phyloP scores from a whole-genome alignment of 768 basidiomycete genomes.

The Pulveroboletus sp. region DNA sequence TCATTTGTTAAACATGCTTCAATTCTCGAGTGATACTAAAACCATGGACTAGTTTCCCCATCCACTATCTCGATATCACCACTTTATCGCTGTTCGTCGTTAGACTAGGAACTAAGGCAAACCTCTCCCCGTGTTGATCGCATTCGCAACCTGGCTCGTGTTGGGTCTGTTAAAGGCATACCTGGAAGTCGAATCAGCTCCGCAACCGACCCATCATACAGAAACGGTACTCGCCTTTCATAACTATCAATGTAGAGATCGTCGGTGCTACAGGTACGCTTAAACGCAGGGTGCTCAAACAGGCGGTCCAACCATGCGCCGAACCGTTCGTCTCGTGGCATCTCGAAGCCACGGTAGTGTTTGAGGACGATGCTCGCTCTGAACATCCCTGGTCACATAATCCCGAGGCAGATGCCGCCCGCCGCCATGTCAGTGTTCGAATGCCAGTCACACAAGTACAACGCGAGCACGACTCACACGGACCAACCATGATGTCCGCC shows the following conservation, averaged over 20 bases:
- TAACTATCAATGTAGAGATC: slow-evolving; percentile 70
- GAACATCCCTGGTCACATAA: slow-evolving; percentile 54
- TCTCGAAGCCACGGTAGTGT: slow-evolving; percentile 64
- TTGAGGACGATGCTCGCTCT: slow-evolving; percentile 61
- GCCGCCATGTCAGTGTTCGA: too few species aligned
- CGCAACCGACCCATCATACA: not conserved
- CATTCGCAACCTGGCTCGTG: slow-evolving; percentile 73
- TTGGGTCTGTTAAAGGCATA: slow-evolving; percentile 78
- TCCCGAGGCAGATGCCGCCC: too few species aligned
- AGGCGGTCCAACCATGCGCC: slow-evolving; percentile 52
- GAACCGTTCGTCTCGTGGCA: slow-evolving; percentile 50
- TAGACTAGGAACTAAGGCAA: slow-evolving; percentile 43
- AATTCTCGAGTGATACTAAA: too few species aligned
- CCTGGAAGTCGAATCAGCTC: slow-evolving; percentile 32
- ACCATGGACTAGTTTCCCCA: not conserved
- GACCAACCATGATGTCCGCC: slow-evolving; percentile 67
- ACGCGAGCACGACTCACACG: slow-evolving; percentile 47
- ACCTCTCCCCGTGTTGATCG: slow-evolving; percentile 64
- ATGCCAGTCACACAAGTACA: too few species aligned
- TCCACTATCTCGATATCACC: too few species aligned
- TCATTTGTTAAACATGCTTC: too few species aligned
- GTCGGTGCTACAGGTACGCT: slow-evolving; percentile 64
- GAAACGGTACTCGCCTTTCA: slow-evolving; percentile 46
- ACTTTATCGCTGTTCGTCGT: not conserved
- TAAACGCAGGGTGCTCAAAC: slow-evolving; percentile 61